Conservation (phyloP, 345 rosid species). For the Orychophragmus violaceus region DNA sequence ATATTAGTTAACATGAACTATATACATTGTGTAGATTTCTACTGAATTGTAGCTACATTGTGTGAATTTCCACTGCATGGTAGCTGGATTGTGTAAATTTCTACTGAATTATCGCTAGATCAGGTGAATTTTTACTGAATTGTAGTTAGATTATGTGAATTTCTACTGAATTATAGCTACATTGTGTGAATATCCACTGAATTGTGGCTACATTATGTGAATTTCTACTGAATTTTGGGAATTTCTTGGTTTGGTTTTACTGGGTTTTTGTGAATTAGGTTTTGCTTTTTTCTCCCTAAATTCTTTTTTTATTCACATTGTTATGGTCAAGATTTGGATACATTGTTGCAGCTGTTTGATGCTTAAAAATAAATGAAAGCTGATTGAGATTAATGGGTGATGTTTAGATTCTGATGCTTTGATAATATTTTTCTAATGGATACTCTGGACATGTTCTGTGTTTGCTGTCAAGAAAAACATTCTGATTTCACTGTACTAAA, state of each 20-base stretch:
- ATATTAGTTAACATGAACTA: not conserved
- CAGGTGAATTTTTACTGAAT: not conserved
- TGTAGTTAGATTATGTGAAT: no score
- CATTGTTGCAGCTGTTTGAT: not conserved
- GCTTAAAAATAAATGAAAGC: not conserved
- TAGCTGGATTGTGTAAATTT: not conserved
- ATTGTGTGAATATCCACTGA: not conserved
- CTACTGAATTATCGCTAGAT: not conserved
- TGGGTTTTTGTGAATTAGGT: not conserved
- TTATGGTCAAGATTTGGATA: not conserved
- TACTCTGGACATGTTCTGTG: conserved; percentile 11
- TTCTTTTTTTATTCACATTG: not conserved
- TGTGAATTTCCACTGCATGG: not conserved
- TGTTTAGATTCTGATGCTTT: conserved; percentile 3
- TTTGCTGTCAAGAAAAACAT: conserved; percentile 33
- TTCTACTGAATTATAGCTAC: not conserved
- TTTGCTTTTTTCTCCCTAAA: not conserved
- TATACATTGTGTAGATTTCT: not conserved
- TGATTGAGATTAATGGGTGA: conserved; percentile 3
- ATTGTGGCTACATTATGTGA: not conserved
- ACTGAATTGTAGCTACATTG: not conserved
- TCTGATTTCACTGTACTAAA: conserved; percentile 10
- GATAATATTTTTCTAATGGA: conserved; percentile 5
- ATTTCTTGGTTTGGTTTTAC: not conserved
- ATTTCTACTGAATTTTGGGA: not conserved